These are phyloP conservation scores for Physcomitrellopsis africana DNA, from an alignment of 225 moss, liverwort and hornwort genomes.

Conservation along the genomic window DNA sequence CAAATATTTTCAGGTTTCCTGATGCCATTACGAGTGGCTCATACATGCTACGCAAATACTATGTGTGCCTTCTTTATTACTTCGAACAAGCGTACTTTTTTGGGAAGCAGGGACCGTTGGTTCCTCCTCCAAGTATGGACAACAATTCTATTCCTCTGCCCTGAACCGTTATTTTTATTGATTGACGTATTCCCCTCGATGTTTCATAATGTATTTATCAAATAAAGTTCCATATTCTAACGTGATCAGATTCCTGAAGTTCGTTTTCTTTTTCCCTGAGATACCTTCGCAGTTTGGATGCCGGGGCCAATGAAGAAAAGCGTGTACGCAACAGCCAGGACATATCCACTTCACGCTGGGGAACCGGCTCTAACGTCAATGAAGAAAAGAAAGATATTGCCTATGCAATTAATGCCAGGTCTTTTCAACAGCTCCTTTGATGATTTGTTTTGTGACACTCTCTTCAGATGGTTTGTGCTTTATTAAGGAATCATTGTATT, in stretches of 20 bases:
- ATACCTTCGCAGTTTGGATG: constrained; percentile 46
- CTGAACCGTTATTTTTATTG: background rate
- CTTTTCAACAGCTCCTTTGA: background rate
- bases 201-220: constrained; percentile 1
- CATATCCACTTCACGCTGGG: constrained; percentile 44
- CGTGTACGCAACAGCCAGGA: constrained; percentile 30
- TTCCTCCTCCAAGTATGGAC: constrained; percentile 66
- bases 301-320: constrained; percentile 49
- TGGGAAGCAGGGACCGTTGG: constrained; percentile 66
- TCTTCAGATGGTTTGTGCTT: background rate
- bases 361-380: constrained; percentile 38
- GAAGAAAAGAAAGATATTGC: constrained; percentile 47
- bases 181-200: background rate
- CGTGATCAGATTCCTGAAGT: too few species aligned
- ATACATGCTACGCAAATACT: constrained; percentile 85
- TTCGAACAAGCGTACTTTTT: constrained; percentile 87
- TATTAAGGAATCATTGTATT: background rate
- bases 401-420: constrained; percentile 53
- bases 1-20: constrained; percentile 69
- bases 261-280: background rate
- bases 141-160: background rate
- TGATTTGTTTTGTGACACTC: background rate
- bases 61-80: constrained; percentile 74
- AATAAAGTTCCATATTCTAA: background rate
- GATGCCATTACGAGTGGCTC: constrained; percentile 78